Base-by-base conservation (phyloP, 106 monocot genomes). In the Ottelia alismoides region DNA sequence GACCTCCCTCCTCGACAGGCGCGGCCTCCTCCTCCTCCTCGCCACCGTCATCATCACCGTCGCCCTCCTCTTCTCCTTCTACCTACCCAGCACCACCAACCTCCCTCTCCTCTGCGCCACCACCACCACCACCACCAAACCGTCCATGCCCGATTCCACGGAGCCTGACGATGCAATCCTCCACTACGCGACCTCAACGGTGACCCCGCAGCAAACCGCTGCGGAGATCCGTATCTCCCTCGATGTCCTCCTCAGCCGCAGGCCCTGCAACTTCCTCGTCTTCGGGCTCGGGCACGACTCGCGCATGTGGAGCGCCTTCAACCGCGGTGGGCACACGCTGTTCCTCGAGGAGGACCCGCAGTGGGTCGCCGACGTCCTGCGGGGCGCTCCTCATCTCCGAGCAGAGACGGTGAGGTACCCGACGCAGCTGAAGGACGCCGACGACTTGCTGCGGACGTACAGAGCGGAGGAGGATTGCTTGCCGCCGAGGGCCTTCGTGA, bases 201-300 rank as follows among this genome's bases (percentile, higher is more conserved):
- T 26, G 45, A 76, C 71, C 28, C 84, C 78, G 1, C 84, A 84
- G 53, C 84, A 84, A 21, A 84, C 84, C 47, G 18, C 67, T 28
- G 52, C 47, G 1, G 84, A 84, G 64, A 79, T 84, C 20, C 72
- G 74, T 0, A 72, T 83, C 29, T 60, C 78, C 0, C 72, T 78
- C 27, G 24, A 65, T 12, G 68, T 78, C 30, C 72, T 84, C 3
- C 57, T 25, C 11, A 51, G 46, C 72, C 68, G 67, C 29, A 76
- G 86, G 11, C 92, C 92, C 1, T 92, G 92, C 76, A 86, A 86
- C 68, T 86, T 92, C 73, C 63, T 92, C 22, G 76, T 92, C 43
- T 92, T 92, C 49, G 92, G 92, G 22, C 73, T 92, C 1, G 92
- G 92, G 30, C 82, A 60, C 24, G 92, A 92, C 74, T 76, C 79